A percentile compares a stretch with the other conserved stretches of the same genome.
Evolutionary conservation across 805 yeast genomes (phyloP).

Genomic region (Barnettozyma sp.): DNA sequence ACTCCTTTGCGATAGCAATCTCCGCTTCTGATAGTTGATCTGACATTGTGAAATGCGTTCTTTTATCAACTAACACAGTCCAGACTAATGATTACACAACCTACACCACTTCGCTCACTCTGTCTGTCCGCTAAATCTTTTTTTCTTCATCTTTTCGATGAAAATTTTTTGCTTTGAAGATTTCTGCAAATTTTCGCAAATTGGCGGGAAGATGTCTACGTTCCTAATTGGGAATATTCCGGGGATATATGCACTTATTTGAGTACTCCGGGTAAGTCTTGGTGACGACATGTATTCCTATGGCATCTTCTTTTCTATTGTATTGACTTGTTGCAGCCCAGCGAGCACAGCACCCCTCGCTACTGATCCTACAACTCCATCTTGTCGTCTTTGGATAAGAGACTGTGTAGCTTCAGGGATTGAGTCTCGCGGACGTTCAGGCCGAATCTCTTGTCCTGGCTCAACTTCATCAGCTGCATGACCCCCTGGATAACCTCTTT

Average conservation of each 20-base stretch:
- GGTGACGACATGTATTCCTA: too few species aligned
- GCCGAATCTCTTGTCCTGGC: conserved; percentile 67
- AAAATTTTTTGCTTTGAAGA: background rate
- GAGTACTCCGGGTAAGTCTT: too few species aligned
- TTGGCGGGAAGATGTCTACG: too few species aligned
- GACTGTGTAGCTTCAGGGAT: conserved; percentile 37
- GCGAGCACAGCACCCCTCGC: background rate
- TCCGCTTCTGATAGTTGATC: conserved; percentile 26
- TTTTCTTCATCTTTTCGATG: background rate
- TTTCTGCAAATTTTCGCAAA: background rate
- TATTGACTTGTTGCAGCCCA: too few species aligned
- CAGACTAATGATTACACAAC: background rate
- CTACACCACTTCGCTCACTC: too few species aligned
- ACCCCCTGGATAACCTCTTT: conserved; percentile 38
- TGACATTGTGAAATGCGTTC: conserved; percentile 17
- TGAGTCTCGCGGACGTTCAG: conserved; percentile 55
- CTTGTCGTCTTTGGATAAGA: conserved; percentile 6
- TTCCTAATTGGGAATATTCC: too few species aligned
- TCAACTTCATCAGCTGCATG: conserved; percentile 47
- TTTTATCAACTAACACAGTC: background rate
- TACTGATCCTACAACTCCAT: conserved; percentile 4
- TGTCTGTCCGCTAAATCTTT: conserved; percentile 1
- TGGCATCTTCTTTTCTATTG: too few species aligned
- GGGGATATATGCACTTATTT: too few species aligned
- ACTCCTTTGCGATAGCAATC: conserved; percentile 37